Conservation (phyloP, 306 rosid genomes). For the Trifolium dubium region DNA sequence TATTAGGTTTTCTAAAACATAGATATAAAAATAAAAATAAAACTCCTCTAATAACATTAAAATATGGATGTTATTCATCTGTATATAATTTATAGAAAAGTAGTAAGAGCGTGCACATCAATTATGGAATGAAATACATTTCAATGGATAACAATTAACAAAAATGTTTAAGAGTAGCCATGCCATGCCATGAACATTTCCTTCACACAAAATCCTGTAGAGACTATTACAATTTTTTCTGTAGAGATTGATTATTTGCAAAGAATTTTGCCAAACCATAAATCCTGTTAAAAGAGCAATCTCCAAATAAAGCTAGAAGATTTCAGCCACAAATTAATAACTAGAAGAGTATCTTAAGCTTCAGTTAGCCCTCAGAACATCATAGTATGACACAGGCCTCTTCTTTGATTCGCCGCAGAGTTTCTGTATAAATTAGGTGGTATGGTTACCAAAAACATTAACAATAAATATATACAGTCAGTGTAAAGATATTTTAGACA, state of each 20-base stretch:
- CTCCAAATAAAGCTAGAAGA: slow-evolving; percentile 24
- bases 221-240: slow-evolving; percentile 21
- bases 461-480: neutral
- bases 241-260: slow-evolving; percentile 29
- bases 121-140: neutral
- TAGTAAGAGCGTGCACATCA: neutral
- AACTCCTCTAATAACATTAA: neutral
- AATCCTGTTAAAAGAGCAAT: slow-evolving; percentile 1
- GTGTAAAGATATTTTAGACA: neutral
- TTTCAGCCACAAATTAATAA: slow-evolving; percentile 22
- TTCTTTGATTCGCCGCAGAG: slow-evolving; percentile 59
- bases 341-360: slow-evolving; percentile 19
- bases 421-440: slow-evolving; percentile 56
- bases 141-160: slow-evolving; percentile 4
- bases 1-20: no score
- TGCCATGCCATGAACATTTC: no score
- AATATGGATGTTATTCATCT: neutral
- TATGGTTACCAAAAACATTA: slow-evolving; percentile 6
- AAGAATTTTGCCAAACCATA: neutral
- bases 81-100: neutral
- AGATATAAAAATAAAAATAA: no score
- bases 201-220: no score
- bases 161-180: neutral
- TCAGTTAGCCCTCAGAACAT: slow-evolving; percentile 60
- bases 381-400: slow-evolving; percentile 64